Base-by-base conservation (phyloP, 495 filamentous ascomycete genomes). In the Daldinia loculata region DNA sequence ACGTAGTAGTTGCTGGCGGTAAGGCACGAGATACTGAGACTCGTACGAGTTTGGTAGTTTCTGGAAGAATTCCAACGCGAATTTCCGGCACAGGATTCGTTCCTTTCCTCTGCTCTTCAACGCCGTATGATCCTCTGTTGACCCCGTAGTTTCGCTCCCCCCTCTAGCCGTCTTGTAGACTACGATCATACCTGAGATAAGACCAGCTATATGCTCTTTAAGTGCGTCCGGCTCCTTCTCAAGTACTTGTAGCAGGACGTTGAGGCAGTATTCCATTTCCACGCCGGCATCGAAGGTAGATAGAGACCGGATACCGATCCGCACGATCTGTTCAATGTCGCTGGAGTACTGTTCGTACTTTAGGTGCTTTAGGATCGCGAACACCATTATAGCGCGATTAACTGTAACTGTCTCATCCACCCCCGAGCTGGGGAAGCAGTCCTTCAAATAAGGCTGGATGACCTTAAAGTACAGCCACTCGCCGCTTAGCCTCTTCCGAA, bases 291-390 rank as follows among this genome's bases (percentile, higher is more conserved):
- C 63, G 48, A 66, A 69, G 15, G 38, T 75, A 50, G 55, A 71
- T n/a, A 83, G 62, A 2, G 80, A 76, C 2, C 76, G 76, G 34
- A 85, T 79, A 27, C 80, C 74, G 0, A 84, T 67, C 0, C 78
- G 77, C 11, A 81, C 73, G 14, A 85, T 69, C 9, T 65, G 39
- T 12, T 67, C 69, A 1, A 77, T 53, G 39, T 84, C 82, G 19
- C 80, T 78, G 22, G 83, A 73, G 61, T 81, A 85, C 5, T 81
- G 73, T n/a, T 71, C 66, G 50, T 79, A 82, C 4, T 75, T 74
- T 22, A 82, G 76, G 70, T 84, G 77, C 43, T 68, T 76, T 34
- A 83, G 68, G n/a, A 84, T 73, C 0, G 79, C 71, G 19, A 85
- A 80, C 6, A 71, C 50, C 1, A 70, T 64, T 3, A 78, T 72